Percentiles rank a stretch among this genome's conserved stretches.
Conservation (phyloP, 768 basidiomycete genomes). For the Cystobasidium ongulense region DNA sequence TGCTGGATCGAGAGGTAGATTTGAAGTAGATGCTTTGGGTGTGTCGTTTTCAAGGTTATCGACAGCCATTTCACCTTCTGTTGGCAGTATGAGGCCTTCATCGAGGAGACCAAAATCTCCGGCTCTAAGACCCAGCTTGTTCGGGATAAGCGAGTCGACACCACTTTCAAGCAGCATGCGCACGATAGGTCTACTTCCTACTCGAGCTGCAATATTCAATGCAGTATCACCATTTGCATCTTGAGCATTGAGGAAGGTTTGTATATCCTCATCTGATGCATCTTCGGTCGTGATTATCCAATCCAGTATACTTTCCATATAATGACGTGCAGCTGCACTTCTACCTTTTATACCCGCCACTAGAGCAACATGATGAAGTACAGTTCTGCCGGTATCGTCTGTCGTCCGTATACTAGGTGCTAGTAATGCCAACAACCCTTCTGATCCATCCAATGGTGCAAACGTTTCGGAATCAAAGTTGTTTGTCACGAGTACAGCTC, state of each 20-base stretch:
- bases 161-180: slow-evolving; percentile 80
- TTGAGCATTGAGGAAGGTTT: slow-evolving; percentile 68
- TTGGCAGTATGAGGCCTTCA: slow-evolving; percentile 53
- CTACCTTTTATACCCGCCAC: slow-evolving; percentile 87
- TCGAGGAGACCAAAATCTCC: slow-evolving; percentile 92
- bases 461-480: slow-evolving; percentile 73
- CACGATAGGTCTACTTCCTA: slow-evolving; percentile 81
- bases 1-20: not conserved
- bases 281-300: slow-evolving; percentile 47
- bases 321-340: slow-evolving; percentile 73
- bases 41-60: not conserved
- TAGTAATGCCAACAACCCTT: slow-evolving; percentile 52
- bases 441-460: slow-evolving; percentile 48
- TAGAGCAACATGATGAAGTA: slow-evolving; percentile 83
- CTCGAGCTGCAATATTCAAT: slow-evolving; percentile 84
- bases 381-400: slow-evolving; percentile 73
- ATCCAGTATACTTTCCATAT: slow-evolving; percentile 78
- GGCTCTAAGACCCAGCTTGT: slow-evolving; percentile 85
- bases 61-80: slow-evolving; percentile 14
- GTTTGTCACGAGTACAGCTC: slow-evolving; percentile 80
- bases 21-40: not conserved
- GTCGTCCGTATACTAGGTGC: slow-evolving; percentile 73
- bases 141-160: slow-evolving; percentile 76
- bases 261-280: not conserved
- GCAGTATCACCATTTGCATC: slow-evolving; percentile 95